A percentile compares a stretch with the other conserved stretches of the same genome.
These are phyloP conservation scores for Sugiyamaella boreocaroliniensis DNA, from an alignment of 805 yeast genomes.

Conservation along the genomic window DNA sequence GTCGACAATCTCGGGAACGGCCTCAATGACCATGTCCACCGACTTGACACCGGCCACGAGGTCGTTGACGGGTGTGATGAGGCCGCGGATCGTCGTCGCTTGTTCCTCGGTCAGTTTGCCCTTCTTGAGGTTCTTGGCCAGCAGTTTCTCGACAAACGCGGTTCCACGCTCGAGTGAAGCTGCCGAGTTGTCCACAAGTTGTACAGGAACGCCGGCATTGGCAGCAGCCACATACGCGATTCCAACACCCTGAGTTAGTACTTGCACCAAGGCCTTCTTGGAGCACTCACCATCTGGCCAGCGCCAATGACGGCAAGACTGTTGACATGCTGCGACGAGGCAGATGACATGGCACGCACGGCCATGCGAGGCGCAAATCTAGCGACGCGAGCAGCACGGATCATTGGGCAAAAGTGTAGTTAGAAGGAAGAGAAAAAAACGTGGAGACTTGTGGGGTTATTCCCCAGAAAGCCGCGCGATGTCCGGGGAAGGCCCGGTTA, in stretches of 20 bases:
- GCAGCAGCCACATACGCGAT: slow-evolving; percentile 39
- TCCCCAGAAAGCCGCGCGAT: neutral
- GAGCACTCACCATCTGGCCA: slow-evolving; percentile 35
- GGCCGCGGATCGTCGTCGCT: slow-evolving; percentile 26
- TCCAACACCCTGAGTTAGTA: slow-evolving; percentile 33
- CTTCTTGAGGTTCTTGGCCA: slow-evolving; percentile 34
- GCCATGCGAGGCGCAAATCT: neutral
- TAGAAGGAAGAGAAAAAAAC: neutral
- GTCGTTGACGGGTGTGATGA: slow-evolving; percentile 23
- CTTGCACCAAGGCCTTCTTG: too few species aligned
- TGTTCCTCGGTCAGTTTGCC: slow-evolving; percentile 28
- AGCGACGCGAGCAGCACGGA: neutral
- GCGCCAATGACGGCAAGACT: slow-evolving; percentile 35
- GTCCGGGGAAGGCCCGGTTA: neutral
- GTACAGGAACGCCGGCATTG: slow-evolving; percentile 33
- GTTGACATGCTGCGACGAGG: neutral
- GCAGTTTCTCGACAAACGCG: slow-evolving; percentile 33
- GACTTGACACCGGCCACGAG: slow-evolving; percentile 23
- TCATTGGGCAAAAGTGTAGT: neutral
- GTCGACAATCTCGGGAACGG: slow-evolving; percentile 37
- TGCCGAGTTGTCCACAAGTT: slow-evolving; percentile 31
- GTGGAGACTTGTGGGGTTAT: neutral
- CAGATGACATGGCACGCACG: neutral
- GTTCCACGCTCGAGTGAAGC: slow-evolving; percentile 30
- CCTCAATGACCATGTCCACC: slow-evolving; percentile 38